Base-by-base conservation (phyloP, 345 rosid species). In the Pistacia integerrima region DNA sequence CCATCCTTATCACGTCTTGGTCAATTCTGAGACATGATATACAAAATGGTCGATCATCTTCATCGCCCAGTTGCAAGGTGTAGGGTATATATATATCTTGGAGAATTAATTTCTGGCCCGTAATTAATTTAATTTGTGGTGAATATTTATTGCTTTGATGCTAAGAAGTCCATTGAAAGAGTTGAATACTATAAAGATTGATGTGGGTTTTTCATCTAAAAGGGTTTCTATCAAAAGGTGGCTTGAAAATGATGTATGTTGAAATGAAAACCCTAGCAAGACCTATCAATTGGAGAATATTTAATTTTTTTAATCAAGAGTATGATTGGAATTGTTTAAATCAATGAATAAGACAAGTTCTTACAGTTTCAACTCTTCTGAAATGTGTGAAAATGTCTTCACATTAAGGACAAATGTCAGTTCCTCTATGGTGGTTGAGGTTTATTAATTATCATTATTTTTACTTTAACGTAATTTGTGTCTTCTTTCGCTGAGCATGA, bases 161-260 rank as follows among this genome's bases (percentile, higher is more conserved):
- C 69, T 69, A 75, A 81, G 75, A 72, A 69, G 84, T 78, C 85
- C 72, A 73, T 78, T 13, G 56, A 10, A 48, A 76, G 59, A 22
- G 70, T 80, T 84, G 82, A 78, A 69, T 59, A 56, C 33, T 62
- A 57, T 36, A 81, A 70, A 74, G 1, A 71, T 77, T 78, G 87
- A 85, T 82, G 84, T 75, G 68, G 75, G 64, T 73, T 78, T 82
- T 74, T 22, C 75, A 83, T 82, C 87, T 85, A 63, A 68, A 56
- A 75, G 68, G 14, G 84, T 87, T 76, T 72, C 83, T 48, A 81
- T 88, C 89, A 81, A 73, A 41, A 74, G 86, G 86, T 83, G 77
- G 88, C 33, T 70, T 77, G 89, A 90, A 72, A 82, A 59, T 69
- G 89, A 86, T 77, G 78, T 84, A 48, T 79, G 77, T 83, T 87